Evolutionary conservation across 352 stramenopile species (phyloP), one percentile per base, ranked within the genome.

Genomic region (Pythium utonaiense): DNA sequence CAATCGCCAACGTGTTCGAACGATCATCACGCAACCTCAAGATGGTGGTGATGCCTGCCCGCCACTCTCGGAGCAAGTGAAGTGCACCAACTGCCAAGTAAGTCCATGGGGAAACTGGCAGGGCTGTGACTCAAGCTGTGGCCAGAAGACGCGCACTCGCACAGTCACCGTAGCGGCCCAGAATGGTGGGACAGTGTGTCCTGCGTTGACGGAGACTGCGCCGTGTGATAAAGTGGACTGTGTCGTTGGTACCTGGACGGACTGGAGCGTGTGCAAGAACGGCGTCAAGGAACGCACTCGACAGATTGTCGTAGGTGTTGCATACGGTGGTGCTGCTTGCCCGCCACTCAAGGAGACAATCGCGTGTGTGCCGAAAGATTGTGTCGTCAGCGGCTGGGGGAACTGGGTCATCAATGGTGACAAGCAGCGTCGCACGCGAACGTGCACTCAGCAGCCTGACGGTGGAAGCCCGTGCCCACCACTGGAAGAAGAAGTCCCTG

Each of bases 201-300:
- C 57, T 44, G 44, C 25, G 0, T 66, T 87, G 8, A 70, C 62
- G 0, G 68, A 77, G n/a, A 64, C 40, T 0, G 53, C 53, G 0
- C 30, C 60, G n/a, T 79, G 71, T 34, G 69, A 76, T 31, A 78
- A 77, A 28, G 67, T 82, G 2, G 70, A 90, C 57, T 90, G 80
- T 22, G 74, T 78, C 13, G 71, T 87, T 22, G 74, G 76, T 36
- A 69, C 73, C 2, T 90, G 78, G 76, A 71, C 64, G n/a, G 31
- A 59, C 0, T 89, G 72, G 51, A 63, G 62, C 40, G 14, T 51
- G 1, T 79, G 71, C 25, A 56, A 52, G 12, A 51, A 55, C 27
- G 54, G 55, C 6, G 42, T 34, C 9, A 62, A 65, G 41, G 38
- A 55, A 38, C 69, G 66, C 17, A 67, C 60, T 12, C 61, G 67